These are phyloP conservation scores for Pseudopithomyces chartarum DNA, from an alignment of 2,329 filamentous ascomycete genomes.

Conservation along the genomic window DNA sequence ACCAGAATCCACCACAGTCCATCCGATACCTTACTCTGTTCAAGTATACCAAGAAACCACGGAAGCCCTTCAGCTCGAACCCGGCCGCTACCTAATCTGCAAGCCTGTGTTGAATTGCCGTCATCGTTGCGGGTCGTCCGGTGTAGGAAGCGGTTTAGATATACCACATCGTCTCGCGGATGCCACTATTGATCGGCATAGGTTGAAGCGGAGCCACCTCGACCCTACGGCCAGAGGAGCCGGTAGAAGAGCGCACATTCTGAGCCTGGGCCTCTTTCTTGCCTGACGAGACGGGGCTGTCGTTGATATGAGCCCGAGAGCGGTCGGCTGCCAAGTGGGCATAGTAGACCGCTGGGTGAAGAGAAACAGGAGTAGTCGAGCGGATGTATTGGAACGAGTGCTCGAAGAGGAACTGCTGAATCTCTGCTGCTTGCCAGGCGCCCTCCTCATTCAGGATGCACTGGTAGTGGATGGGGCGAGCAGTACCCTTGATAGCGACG, in stretches of 20 bases:
- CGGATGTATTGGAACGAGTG: constrained; percentile 93
- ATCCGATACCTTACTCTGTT: not conserved
- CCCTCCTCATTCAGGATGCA: constrained; percentile 80
- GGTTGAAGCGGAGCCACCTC: constrained; percentile 47
- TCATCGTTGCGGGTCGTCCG: not conserved
- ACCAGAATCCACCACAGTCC: not conserved
- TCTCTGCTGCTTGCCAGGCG: constrained; percentile 65
- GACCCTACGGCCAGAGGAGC: constrained; percentile 32
- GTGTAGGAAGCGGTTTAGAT: constrained; percentile 38
- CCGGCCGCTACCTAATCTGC: too few species aligned
- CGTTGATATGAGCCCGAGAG: constrained; percentile 74
- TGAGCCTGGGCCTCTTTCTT: constrained; percentile 43
- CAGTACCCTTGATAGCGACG: constrained; percentile 88
- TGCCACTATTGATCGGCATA: constrained; percentile 46
- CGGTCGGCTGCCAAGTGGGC: constrained; percentile 87
- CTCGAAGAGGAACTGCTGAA: constrained; percentile 91
- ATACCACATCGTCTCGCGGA: constrained; percentile 56
- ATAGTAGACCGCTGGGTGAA: constrained; percentile 92
- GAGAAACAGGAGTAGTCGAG: constrained; percentile 88
- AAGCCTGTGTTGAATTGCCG: too few species aligned
- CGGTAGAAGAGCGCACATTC: constrained; percentile 32
- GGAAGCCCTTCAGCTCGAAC: too few species aligned
- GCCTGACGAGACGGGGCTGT: constrained; percentile 42
- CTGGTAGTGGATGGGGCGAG: constrained; percentile 89
- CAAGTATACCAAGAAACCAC: not conserved